These are phyloP conservation scores for Salix dunnii DNA, from an alignment of 345 rosid species.

Conservation along the genomic window DNA sequence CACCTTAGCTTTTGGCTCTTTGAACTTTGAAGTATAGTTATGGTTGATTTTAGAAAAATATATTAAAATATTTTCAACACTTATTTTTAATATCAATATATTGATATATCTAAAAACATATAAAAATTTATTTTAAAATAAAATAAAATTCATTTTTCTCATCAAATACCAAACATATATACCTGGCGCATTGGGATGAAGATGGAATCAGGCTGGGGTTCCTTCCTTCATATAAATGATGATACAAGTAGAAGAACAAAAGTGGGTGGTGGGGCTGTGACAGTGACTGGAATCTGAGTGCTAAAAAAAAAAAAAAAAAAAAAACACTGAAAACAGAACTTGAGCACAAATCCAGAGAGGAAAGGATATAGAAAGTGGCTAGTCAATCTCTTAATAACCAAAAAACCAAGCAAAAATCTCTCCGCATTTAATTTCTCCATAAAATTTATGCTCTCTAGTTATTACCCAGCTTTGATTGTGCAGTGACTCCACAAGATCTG, in stretches of 20 bases:
- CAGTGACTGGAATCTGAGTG: too few relatives aligned
- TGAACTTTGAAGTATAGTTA: too few relatives aligned
- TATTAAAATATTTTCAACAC: neutral
- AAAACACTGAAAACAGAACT: neutral
- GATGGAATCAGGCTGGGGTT: neutral
- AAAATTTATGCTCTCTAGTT: conserved; percentile 17
- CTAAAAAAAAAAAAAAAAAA: neutral
- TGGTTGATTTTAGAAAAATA: too few relatives aligned
- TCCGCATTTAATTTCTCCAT: conserved; percentile 8
- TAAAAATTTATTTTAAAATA: too few relatives aligned
- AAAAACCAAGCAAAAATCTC: conserved; percentile 14
- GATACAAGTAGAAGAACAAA: neutral
- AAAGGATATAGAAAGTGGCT: neutral
- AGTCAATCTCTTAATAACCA: neutral
- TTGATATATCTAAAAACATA: too few relatives aligned
- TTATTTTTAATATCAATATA: too few relatives aligned
- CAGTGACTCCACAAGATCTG: conserved; percentile 28
- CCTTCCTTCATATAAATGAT: neutral
- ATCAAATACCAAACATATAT: too few relatives aligned
- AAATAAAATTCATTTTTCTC: too few relatives aligned
- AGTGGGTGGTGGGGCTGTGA: neutral
- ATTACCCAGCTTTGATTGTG: conserved; percentile 1
- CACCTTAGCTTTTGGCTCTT: neutral
- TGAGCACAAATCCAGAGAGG: conserved; percentile 30
- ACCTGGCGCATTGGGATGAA: too few relatives aligned